Percentiles rank a stretch among this genome's conserved stretches.
Conservation (phyloP, 2,329 filamentous ascomycete genomes). For the Orbilia blumenaviensis region DNA sequence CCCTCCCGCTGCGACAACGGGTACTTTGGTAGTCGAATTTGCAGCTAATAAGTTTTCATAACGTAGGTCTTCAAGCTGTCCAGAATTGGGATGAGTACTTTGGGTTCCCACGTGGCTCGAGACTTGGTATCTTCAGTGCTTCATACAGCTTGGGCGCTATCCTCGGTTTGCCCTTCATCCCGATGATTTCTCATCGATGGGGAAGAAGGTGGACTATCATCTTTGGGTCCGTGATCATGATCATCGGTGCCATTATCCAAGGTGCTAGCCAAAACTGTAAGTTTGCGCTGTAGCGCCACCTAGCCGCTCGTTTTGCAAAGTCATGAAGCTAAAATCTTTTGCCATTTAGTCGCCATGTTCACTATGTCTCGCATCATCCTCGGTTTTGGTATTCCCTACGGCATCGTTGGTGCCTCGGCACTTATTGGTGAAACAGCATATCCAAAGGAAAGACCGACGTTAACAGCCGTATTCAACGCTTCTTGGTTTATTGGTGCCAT, state of each 20-base stretch:
- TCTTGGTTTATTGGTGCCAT: conserved; percentile 69
- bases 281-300: too few relatives aligned
- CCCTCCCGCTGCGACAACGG: too few relatives aligned
- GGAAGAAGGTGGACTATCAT: conserved; percentile 70
- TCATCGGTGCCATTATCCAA: conserved; percentile 68
- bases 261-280: conserved; percentile 65
- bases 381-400: conserved; percentile 71
- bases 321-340: neutral
- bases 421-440: conserved; percentile 70
- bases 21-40: neutral
- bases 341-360: conserved; percentile 67
- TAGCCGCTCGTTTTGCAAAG: too few relatives aligned
- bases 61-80: conserved; percentile 54
- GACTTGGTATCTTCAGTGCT: conserved; percentile 68
- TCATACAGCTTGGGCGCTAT: conserved; percentile 71
- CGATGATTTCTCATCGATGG: conserved; percentile 67
- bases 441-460: conserved; percentile 69
- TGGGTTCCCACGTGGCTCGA: conserved; percentile 62
- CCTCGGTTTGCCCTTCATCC: conserved; percentile 68
- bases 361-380: conserved; percentile 69
- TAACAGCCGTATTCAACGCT: conserved; percentile 71
- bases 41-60: neutral
- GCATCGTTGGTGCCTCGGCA: conserved; percentile 69
- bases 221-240: conserved; percentile 67
- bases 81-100: conserved; percentile 60